Evolutionary conservation across 2,329 filamentous ascomycete genomes (phyloP), one percentile per base, ranked within the genome.

Genomic region (Cytospora piceae): DNA sequence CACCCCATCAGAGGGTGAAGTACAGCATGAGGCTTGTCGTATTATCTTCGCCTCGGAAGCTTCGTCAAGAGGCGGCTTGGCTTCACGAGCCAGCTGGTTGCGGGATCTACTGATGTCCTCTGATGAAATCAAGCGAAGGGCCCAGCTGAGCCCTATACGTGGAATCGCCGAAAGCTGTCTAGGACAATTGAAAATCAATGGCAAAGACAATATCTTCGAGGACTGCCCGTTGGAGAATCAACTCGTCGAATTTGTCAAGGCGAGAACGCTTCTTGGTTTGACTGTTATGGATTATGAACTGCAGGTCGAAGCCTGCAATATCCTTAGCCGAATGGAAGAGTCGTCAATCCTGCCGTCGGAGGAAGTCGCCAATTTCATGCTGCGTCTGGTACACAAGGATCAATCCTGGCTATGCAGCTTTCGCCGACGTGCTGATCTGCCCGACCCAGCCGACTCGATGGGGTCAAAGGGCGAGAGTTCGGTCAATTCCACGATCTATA

Each of bases 401-500:
- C 79, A 82, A 0, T 71, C 72, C n/a, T 89, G 86, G 86, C 80
- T 89, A 0, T 77, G 80, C 7, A 74, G 77, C 1, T 89, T 89
- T 71, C 77, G 86, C 53, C 80, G 82, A 68, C 81, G 86, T 11
- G 85, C 85, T 1, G 81, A 83, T 68, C 76, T 89, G 8, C 85
- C 86, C 7, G 81, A 85, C 24, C 85, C 79, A 52, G 79, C 83
- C 51, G 78, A 79, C 20, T 74, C 79, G 51, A 78, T 79, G 52
- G 79, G 83, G 32, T 84, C 84, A 15, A 83, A 79, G 4, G 84
- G 87, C 69, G 81, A 81, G 2, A 82, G 74, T 56, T 83, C 80
- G 8, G 85, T 87, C 58, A 85, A 87, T 73, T 86, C 85, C 24
- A 86, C 83, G 14, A 83, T 88, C 58, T 83, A 87, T 73, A 88